Conservation (phyloP, 345 rosid genomes). For the Heritiera fomes region DNA sequence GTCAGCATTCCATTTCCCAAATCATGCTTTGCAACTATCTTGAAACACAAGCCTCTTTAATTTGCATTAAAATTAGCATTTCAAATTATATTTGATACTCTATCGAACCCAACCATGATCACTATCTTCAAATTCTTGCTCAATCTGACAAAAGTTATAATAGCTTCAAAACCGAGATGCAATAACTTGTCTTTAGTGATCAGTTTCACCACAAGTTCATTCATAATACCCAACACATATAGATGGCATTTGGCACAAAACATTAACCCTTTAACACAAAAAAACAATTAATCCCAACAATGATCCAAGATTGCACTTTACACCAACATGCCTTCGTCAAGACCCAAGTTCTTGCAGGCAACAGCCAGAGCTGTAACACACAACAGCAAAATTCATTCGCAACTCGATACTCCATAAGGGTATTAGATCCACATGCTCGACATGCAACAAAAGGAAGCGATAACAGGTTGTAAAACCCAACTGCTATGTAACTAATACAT, state of each 20-base stretch:
- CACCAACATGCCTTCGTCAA: conserved; percentile 60
- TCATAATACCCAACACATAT: conserved; percentile 23
- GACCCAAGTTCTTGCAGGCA: conserved; percentile 78
- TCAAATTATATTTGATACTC: conserved; percentile 19
- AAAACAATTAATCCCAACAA: conserved; percentile 38
- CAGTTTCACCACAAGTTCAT: conserved; percentile 19
- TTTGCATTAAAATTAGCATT: conserved; percentile 6
- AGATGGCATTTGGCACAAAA: conserved; percentile 33
- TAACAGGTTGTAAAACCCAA: conserved; percentile 15
- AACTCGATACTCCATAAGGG: conserved; percentile 35
- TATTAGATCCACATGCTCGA: conserved; percentile 38
- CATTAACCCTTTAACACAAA: conserved; percentile 26
- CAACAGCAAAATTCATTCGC: conserved; percentile 46
- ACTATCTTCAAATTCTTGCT: conserved; percentile 16
- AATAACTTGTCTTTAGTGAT: conserved; percentile 21
- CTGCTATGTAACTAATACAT: conserved; percentile 17
- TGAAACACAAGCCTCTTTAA: conserved; percentile 20
- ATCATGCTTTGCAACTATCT: conserved; percentile 18
- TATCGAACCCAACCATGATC: conserved; percentile 19
- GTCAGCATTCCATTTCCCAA: conserved; percentile 5
- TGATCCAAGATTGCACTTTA: conserved; percentile 45
- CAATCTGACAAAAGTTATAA: conserved; percentile 18
- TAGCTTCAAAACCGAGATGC: conserved; percentile 29
- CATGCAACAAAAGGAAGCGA: conserved; percentile 27
- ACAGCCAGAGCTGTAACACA: conserved; percentile 61